Evolutionary conservation across 768 basidiomycete genomes (phyloP).

Genomic region (Lentinula edodes): DNA sequence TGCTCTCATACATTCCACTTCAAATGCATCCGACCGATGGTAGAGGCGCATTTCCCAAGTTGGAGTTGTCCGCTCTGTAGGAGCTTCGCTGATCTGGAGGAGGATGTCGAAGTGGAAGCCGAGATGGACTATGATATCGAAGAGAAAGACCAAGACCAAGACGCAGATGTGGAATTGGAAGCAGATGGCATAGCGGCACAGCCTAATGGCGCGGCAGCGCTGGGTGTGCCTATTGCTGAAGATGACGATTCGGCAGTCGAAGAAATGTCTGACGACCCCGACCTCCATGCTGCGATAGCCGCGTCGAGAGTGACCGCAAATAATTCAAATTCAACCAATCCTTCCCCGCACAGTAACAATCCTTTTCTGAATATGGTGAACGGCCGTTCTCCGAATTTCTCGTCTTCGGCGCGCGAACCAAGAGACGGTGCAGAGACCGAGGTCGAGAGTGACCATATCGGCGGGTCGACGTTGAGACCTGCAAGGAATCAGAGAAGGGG

Average conservation of each 20-base stretch:
- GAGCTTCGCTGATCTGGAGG: conserved; percentile 92
- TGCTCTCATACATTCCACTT: conserved; percentile 96
- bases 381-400: neutral
- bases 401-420: neutral
- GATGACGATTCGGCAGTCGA: conserved; percentile 2
- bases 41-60: conserved; percentile 84
- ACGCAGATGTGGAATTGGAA: neutral
- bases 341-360: neutral
- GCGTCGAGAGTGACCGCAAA: neutral
- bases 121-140: conserved; percentile 15
- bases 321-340: neutral
- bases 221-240: neutral
- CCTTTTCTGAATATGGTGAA: neutral
- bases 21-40: conserved; percentile 92
- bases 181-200: neutral
- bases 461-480: neutral
- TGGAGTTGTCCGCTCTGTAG: conserved; percentile 96
- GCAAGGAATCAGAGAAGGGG: neutral
- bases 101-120: conserved; percentile 73
- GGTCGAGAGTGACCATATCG: conserved; percentile 25
- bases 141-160: neutral
- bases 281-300: neutral
- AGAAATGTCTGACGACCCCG: neutral
- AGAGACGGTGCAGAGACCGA: conserved; percentile 31
- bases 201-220: neutral